Evolutionary conservation across 2,329 filamentous ascomycete species (phyloP).

Genomic region (Ophiocordyceps camponoti-rufipedis): DNA sequence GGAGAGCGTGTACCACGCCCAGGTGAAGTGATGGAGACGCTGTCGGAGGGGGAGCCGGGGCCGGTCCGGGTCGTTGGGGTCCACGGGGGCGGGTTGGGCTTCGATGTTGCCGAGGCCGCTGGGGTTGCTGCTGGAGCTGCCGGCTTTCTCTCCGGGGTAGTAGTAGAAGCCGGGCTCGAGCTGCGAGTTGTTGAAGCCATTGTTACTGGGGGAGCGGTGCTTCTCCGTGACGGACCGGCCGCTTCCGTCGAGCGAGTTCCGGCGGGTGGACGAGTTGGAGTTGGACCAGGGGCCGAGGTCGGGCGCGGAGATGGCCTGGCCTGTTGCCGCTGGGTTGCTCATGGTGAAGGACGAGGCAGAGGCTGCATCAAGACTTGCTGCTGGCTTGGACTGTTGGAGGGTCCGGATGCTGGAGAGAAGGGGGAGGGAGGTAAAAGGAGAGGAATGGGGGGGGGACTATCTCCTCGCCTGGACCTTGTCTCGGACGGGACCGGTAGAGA

Average conservation of each 20-base stretch:
- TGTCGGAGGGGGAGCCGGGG: slow-evolving; percentile 20
- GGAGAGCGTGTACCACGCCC: slow-evolving; percentile 57
- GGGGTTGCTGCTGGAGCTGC: too few relatives aligned
- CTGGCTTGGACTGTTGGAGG: too few relatives aligned
- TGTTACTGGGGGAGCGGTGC: neutral
- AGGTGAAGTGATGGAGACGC: slow-evolving; percentile 41
- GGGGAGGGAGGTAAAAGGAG: neutral
- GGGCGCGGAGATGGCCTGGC: neutral
- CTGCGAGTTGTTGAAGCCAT: neutral
- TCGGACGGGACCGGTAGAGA: neutral
- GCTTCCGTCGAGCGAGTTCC: neutral
- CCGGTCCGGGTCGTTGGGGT: slow-evolving; percentile 7
- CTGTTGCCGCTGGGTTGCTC: neutral
- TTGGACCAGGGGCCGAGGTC: neutral
- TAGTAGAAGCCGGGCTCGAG: neutral
- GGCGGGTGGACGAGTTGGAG: slow-evolving; percentile 1
- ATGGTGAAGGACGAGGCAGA: neutral
- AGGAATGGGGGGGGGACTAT: neutral
- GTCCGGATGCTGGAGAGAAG: neutral
- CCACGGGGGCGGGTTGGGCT: slow-evolving; percentile 1
- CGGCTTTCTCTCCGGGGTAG: neutral
- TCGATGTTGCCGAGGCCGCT: neutral
- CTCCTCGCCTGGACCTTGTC: neutral
- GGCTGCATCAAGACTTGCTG: too few relatives aligned
- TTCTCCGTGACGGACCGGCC: neutral